Conservation (phyloP, 2,329 filamentous ascomycete species). For the Sclerotinia trifoliorum region DNA sequence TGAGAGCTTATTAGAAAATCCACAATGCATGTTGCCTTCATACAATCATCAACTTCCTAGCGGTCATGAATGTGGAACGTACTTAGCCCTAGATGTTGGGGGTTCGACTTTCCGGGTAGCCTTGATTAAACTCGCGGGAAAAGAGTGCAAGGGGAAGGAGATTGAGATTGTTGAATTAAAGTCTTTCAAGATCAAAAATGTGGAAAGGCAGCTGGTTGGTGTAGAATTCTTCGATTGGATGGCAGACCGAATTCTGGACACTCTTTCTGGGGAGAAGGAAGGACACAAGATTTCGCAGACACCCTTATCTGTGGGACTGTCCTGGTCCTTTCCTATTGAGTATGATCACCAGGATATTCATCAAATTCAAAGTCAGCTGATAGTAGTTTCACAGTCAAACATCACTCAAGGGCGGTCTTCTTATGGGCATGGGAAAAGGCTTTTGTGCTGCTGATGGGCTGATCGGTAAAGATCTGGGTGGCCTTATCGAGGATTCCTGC, state of each 20-base stretch:
- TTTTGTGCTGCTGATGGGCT: slow-evolving; percentile 60
- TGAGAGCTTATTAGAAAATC: slow-evolving; percentile 51
- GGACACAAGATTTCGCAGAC: slow-evolving; percentile 39
- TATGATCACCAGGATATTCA: slow-evolving; percentile 43
- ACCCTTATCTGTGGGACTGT: slow-evolving; percentile 58
- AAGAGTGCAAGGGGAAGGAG: slow-evolving; percentile 43
- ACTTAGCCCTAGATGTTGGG: slow-evolving; percentile 65
- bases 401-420: slow-evolving; percentile 57
- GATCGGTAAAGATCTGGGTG: slow-evolving; percentile 58
- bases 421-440: slow-evolving; percentile 65
- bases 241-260: slow-evolving; percentile 58
- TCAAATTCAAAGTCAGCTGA: slow-evolving; percentile 33
- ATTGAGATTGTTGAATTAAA: slow-evolving; percentile 55
- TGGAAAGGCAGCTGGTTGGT: slow-evolving; percentile 57
- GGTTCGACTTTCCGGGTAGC: slow-evolving; percentile 67
- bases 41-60: slow-evolving; percentile 63
- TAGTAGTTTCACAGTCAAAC: slow-evolving; percentile 54
- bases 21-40: slow-evolving; percentile 63
- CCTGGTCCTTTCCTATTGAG: slow-evolving; percentile 71
- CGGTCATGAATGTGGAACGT: slow-evolving; percentile 59
- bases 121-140: slow-evolving; percentile 57
- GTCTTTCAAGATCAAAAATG: slow-evolving; percentile 55
- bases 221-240: slow-evolving; percentile 68
- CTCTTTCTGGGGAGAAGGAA: slow-evolving; percentile 48
- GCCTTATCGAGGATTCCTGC: slow-evolving; percentile 57